Evolutionary conservation across 2,329 filamentous ascomycete genomes (phyloP), one percentile per base, ranked within the genome.

Genomic region (Pseudocercospora macadamiae): DNA sequence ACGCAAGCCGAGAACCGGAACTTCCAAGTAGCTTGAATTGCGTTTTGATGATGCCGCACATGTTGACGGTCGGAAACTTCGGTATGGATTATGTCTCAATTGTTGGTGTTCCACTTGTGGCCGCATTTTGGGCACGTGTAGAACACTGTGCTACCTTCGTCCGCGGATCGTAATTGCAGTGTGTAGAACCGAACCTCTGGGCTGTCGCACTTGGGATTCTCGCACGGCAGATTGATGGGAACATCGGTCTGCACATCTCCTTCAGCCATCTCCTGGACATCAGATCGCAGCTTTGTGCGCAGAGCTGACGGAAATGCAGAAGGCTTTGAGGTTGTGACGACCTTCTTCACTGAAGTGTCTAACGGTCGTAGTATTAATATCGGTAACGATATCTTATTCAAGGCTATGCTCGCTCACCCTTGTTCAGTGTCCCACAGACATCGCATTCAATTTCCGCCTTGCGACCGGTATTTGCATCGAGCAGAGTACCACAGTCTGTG

Each of bases 91-190:
- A 34, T 28, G 58, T 23, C 54, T 80, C 78, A 87, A 71, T 88
- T 88, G 76, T 88, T 86, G 65, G 81, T 79, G 67, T 84, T 82
- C 84, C 76, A 80, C 89, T 89, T 93, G 76, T 91, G 81, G 59
- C 91, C 90, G 73, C 93, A 97, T 58, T 92, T 86, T 3, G 68
- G 68, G 77, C 93, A 97, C 60, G 83, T 88, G 77, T 91, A 96
- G 71, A 97, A 96, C 55, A 96, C 86, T 0, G 93, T 97, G 65
- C 89, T 91, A 61, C 95, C 95, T 85, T 97, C 93, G 74, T 99
- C 95, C 55, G 93, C 95, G 80, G 92, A 88, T 68, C 93, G 88
- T 69, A 96, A 79, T 74, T 99, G 95, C 61, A 91, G 86, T 2
- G 89, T 89, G 51, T 91, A 89, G 74, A 88, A 97, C 68, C 87